These are phyloP conservation scores for Oidiodendron maius DNA, from an alignment of 495 filamentous ascomycete genomes.

Conservation along the genomic window DNA sequence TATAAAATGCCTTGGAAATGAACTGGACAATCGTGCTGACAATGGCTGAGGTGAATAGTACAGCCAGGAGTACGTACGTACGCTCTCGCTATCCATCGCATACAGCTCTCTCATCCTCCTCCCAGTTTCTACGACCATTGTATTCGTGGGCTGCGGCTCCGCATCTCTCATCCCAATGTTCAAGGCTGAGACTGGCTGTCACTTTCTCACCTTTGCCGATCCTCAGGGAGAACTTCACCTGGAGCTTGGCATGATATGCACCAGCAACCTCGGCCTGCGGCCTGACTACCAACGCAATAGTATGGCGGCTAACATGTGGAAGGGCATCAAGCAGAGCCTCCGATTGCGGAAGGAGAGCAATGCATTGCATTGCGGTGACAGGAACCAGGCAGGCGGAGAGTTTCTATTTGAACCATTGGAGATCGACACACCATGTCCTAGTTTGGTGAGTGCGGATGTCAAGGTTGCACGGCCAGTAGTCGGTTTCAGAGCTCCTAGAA, in stretches of 20 bases:
- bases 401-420: slow-evolving; percentile 61
- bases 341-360: slow-evolving; percentile 44
- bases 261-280: slow-evolving; percentile 50
- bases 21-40: too few species aligned
- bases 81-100: slow-evolving; percentile 53
- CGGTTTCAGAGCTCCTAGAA: neutral
- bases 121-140: slow-evolving; percentile 55
- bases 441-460: slow-evolving; percentile 2
- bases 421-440: slow-evolving; percentile 5
- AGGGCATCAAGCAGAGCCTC: slow-evolving; percentile 51
- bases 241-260: slow-evolving; percentile 64
- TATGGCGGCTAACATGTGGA: slow-evolving; percentile 36
- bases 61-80: slow-evolving; percentile 68
- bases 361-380: slow-evolving; percentile 60
- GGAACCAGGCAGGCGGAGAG: slow-evolving; percentile 74
- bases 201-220: slow-evolving; percentile 80
- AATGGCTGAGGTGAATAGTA: too few species aligned
- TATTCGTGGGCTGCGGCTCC: slow-evolving; percentile 75
- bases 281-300: slow-evolving; percentile 62
- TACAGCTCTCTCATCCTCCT: slow-evolving; percentile 50
- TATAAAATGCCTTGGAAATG: too few species aligned
- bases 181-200: slow-evolving; percentile 52
- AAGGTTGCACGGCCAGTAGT: slow-evolving; percentile 20
- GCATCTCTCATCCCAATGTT: slow-evolving; percentile 68
- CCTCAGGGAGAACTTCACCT: slow-evolving; percentile 64